Conservation (phyloP, 306 rosid genomes). For the Vicia sativa region DNA sequence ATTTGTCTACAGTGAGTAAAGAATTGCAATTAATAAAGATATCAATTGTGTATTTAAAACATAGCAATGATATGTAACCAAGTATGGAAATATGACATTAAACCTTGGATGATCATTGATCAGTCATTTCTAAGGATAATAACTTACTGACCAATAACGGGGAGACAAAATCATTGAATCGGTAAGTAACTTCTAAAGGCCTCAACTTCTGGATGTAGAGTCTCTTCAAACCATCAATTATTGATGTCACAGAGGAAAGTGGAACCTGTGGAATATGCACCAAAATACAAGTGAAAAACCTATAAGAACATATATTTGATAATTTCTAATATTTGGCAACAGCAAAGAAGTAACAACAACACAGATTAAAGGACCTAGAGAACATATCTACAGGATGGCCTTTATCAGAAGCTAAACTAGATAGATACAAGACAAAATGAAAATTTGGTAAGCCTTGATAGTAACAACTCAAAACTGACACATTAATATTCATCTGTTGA, state of each 20-base stretch:
- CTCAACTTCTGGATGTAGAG: constrained; percentile 82
- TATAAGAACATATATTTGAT: constrained; percentile 10
- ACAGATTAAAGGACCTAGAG: constrained; percentile 3
- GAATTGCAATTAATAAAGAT: constrained; percentile 31
- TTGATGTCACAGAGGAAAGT: constrained; percentile 84
- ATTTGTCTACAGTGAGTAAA: constrained; percentile 57
- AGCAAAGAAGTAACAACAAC: constrained; percentile 28
- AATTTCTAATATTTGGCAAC: not conserved
- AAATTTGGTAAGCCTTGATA: constrained; percentile 2
- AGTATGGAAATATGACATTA: constrained; percentile 18
- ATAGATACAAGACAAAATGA: not conserved
- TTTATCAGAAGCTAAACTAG: constrained; percentile 12
- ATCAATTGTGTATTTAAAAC: constrained; percentile 21
- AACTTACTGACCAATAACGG: constrained; percentile 65
- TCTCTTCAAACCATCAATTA: constrained; percentile 81
- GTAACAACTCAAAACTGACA: constrained; percentile 9
- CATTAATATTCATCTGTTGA: not conserved
- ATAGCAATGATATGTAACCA: not conserved
- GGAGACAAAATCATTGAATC: constrained; percentile 85
- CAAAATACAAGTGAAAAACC: constrained; percentile 18
- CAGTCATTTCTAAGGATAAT: constrained; percentile 7
- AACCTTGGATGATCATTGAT: not conserved
- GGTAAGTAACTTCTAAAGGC: constrained; percentile 84
- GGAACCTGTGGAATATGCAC: constrained; percentile 55
- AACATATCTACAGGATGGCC: constrained; percentile 15